These are phyloP conservation scores for Ricinus communis DNA, from an alignment of 345 rosid genomes.

Conservation along the genomic window DNA sequence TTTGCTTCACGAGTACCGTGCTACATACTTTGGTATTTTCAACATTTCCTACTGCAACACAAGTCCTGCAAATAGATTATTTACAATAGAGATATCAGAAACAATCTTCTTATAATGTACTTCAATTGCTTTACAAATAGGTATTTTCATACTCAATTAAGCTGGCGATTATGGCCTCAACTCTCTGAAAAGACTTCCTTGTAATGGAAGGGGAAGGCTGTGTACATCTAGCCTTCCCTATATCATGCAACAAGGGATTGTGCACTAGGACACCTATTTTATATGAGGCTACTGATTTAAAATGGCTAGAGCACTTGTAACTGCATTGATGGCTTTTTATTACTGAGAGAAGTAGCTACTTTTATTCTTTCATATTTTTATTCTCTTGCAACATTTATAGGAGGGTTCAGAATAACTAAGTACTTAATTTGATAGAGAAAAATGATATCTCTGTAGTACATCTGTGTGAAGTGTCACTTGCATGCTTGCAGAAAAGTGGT, in stretches of 20 bases:
- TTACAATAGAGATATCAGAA: too few relatives aligned
- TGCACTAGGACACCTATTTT: too few relatives aligned
- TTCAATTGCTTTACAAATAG: too few relatives aligned
- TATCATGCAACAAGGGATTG: not conserved
- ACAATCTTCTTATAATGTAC: too few relatives aligned
- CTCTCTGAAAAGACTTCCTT: not conserved
- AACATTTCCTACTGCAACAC: not conserved
- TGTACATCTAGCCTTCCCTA: not conserved
- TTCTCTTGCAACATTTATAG: not conserved
- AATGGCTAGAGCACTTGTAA: too few relatives aligned
- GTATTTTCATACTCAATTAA: not conserved
- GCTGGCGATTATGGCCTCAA: not conserved
- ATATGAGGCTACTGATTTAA: too few relatives aligned
- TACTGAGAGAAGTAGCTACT: not conserved
- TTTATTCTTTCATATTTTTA: not conserved
- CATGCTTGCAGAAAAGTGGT: not conserved
- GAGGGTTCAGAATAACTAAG: not conserved
- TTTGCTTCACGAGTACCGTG: not conserved
- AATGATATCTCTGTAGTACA: not conserved
- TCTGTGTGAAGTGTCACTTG: not conserved
- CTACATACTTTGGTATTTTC: not conserved
- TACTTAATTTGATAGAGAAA: not conserved
- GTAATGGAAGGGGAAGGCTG: not conserved
- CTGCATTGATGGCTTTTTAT: not conserved
- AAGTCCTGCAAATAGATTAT: too few relatives aligned